Conservation (phyloP, 768 basidiomycete genomes). For the Leccinellum luteum region DNA sequence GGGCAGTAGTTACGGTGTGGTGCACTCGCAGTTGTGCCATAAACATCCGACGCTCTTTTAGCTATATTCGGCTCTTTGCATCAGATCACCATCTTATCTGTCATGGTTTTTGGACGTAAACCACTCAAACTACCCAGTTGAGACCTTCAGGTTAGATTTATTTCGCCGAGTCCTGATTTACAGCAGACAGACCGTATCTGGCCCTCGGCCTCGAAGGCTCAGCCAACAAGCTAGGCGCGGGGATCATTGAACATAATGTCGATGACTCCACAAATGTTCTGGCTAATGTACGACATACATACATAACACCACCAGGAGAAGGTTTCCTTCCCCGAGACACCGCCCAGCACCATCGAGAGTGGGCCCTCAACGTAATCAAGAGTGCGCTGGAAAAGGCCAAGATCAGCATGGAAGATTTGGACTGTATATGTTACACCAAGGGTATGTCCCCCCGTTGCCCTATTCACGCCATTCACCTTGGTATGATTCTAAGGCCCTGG, state of each 20-base stretch:
- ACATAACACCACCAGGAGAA: constrained; percentile 97
- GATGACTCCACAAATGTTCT: constrained; percentile 75
- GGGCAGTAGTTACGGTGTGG: too few species aligned
- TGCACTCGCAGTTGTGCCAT: too few species aligned
- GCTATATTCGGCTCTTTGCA: too few species aligned
- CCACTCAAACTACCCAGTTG: constrained; percentile 36
- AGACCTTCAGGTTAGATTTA: constrained; percentile 16
- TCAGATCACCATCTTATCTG: too few species aligned
- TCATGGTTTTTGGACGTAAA: constrained; percentile 1
- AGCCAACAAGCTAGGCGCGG: constrained; percentile 96
- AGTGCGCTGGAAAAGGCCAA: constrained; percentile 69
- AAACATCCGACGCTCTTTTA: too few species aligned
- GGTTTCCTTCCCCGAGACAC: constrained; percentile 97
- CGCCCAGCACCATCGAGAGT: constrained; percentile 92
- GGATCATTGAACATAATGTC: constrained; percentile 79
- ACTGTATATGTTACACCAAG: constrained; percentile 97
- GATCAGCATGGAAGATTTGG: constrained; percentile 71
- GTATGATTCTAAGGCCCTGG: constrained; percentile 72
- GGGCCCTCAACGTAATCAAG: constrained; percentile 80
- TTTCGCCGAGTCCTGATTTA: constrained; percentile 8
- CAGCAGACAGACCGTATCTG: constrained; percentile 61
- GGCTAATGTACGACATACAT: constrained; percentile 96
- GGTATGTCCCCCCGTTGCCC: constrained; percentile 46
- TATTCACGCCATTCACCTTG: neutral
- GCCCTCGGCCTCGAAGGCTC: constrained; percentile 98